A percentile compares a stretch with the other conserved stretches of the same genome.
phyloP scores from a whole-genome alignment of 2,329 filamentous ascomycete genomes.

The Waltergamsia citrina region DNA sequence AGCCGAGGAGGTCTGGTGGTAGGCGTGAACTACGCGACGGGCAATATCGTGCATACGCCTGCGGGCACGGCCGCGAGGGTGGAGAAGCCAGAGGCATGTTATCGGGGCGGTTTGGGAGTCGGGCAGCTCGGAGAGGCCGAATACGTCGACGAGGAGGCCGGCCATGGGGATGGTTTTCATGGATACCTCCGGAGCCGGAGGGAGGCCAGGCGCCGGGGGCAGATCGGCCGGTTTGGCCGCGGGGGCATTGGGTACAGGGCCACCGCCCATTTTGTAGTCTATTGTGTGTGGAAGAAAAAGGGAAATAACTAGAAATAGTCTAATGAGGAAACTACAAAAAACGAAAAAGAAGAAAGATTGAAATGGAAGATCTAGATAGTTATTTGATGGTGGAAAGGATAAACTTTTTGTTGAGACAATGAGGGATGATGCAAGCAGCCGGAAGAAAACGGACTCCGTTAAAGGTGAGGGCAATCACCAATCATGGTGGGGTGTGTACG shows the following conservation, averaged over 20 bases:
- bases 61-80: slow-evolving; percentile 64
- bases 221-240: too few relatives aligned
- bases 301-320: not conserved
- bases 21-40: slow-evolving; percentile 55
- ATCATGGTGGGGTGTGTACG: too few relatives aligned
- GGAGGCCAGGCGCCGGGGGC: too few relatives aligned
- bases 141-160: slow-evolving; percentile 70
- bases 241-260: not conserved
- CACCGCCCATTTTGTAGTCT: too few relatives aligned
- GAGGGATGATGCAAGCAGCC: too few relatives aligned
- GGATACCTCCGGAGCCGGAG: slow-evolving; percentile 44
- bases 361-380: not conserved
- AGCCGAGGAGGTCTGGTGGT: slow-evolving; percentile 26
- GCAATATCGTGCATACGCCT: slow-evolving; percentile 70
- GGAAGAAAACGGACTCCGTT: too few relatives aligned
- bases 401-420: too few relatives aligned
- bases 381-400: too few relatives aligned
- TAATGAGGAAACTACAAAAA: not conserved
- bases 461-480: too few relatives aligned
- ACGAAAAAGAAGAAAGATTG: not conserved
- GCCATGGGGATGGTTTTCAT: slow-evolving; percentile 60
- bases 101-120: slow-evolving; percentile 38
- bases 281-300: not conserved
- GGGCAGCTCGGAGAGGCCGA: slow-evolving; percentile 69
- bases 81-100: slow-evolving; percentile 84